These are phyloP conservation scores for Chrysosporium queenslandicum DNA, from an alignment of 2,329 filamentous ascomycete genomes.

Conservation along the genomic window DNA sequence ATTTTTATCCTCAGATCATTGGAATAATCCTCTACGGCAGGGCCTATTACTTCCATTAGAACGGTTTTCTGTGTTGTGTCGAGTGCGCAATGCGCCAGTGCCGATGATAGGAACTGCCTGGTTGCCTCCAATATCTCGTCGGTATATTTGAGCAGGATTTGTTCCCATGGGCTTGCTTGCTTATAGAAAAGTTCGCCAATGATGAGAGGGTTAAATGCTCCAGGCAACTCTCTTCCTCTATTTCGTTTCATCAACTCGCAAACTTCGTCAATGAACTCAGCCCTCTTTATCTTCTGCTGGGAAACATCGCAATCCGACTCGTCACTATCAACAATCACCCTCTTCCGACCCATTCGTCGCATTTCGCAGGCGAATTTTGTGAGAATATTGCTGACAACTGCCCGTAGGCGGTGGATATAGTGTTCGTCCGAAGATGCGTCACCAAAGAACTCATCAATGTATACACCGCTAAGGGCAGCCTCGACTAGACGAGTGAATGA, in stretches of 20 bases:
- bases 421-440: constrained; percentile 19
- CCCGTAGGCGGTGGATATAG: constrained; percentile 26
- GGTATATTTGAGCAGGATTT: constrained; percentile 23
- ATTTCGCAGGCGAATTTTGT: constrained; percentile 36
- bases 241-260: constrained; percentile 31
- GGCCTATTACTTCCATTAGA: constrained; percentile 30
- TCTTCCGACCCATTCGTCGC: constrained; percentile 34
- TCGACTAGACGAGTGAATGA: constrained; percentile 30
- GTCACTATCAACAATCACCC: constrained; percentile 24
- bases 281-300: background rate
- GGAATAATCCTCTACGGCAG: constrained; percentile 27
- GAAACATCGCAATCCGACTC: background rate
- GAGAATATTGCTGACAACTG: constrained; percentile 22
- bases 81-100: constrained; percentile 32
- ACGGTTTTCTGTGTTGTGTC: constrained; percentile 28
- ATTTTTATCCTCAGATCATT: constrained; percentile 33
- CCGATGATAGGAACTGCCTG: constrained; percentile 26
- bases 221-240: constrained; percentile 48
- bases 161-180: constrained; percentile 47
- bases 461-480: constrained; percentile 27
- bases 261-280: constrained; percentile 34
- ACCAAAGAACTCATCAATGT: constrained; percentile 28
- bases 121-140: constrained; percentile 20
- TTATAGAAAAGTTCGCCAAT: constrained; percentile 51
- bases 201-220: constrained; percentile 50